phyloP scores from a whole-genome alignment of 2,329 filamentous ascomycete genomes.

The Colletotrichum sp. region DNA sequence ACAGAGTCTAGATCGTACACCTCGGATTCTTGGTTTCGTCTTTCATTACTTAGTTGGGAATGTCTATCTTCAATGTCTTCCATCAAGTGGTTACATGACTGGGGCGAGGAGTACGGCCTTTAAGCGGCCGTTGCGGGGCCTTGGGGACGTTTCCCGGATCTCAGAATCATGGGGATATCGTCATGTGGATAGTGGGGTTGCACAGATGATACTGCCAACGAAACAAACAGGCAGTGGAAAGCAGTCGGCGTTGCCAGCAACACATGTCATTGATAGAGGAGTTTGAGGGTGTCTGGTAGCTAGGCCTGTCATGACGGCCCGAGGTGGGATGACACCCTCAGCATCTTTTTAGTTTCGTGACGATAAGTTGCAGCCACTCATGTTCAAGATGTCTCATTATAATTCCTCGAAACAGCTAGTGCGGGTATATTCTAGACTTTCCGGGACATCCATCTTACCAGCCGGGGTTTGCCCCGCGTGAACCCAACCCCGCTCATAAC shows the following conservation, averaged over 20 bases:
- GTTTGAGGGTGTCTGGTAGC: not conserved
- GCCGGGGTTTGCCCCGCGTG: not conserved
- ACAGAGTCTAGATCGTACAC: not conserved
- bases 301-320: not conserved
- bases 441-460: not conserved
- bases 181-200: not conserved
- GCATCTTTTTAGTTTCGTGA: not conserved
- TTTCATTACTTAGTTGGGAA: not conserved
- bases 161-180: not conserved
- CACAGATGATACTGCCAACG: not conserved
- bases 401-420: not conserved
- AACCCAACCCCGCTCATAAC: not conserved
- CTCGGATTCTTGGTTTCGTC: not conserved
- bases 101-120: not conserved
- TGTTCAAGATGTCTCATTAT: not conserved
- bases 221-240: not conserved
- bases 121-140: fast-evolving
- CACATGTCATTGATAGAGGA: not conserved
- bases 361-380: not conserved
- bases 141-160: not conserved
- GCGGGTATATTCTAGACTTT: not conserved
- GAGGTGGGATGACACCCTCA: not conserved
- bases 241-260: not conserved
- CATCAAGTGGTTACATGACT: not conserved
- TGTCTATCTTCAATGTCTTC: not conserved